Base-by-base conservation (phyloP, 805 yeast species). In the Lipomyces starkeyi region DNA sequence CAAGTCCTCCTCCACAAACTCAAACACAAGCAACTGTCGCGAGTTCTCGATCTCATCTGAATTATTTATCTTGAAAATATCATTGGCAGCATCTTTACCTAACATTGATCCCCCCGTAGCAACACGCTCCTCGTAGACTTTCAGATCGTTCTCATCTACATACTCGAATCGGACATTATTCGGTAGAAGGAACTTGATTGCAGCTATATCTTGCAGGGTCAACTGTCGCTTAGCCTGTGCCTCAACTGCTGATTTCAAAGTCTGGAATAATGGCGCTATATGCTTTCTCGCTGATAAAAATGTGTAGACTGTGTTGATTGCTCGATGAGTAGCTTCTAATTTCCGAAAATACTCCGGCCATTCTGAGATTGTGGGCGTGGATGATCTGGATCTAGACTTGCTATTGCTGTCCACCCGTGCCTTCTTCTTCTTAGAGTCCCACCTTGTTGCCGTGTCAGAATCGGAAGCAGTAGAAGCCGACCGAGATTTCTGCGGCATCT, bases 241-340 rank as follows among this genome's bases (percentile, higher is more conserved):
- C 65, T 85, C 86, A 8, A 86, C 85, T 0, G 90, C 85, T 17
- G 81, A 80, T 64, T 81, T 84, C 29, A 88, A 75, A 0, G 85
- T 78, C 2, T 85, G 85, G 74, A 85, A 85, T 11, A 88, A 85
- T 0, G 90, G 86, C 2, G 86, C 76, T 4, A 88, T 81, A 74
- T 87, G 89, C 68, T 87, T 86, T 65, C 90, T 79, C 2, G 89
- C 84, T 54, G 87, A 82, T 9, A 88, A 78, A 73, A 88, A 88
- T 0, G 91, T 87, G 77, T 82, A 87, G 67, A 87, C 85, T 0
- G 91, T 86, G 32, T 64, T 64, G 3, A 71, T 59, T 8, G 70
- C 65, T 20, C 60, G 59, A 55, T 52, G 58, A 8, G 47, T 49
- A 3, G 55, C 40, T 27, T 62, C 67, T 17, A 67, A 49, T 5